These are phyloP conservation scores for Neonectria coccinea DNA, from an alignment of 2,329 filamentous ascomycete species.

Conservation along the genomic window DNA sequence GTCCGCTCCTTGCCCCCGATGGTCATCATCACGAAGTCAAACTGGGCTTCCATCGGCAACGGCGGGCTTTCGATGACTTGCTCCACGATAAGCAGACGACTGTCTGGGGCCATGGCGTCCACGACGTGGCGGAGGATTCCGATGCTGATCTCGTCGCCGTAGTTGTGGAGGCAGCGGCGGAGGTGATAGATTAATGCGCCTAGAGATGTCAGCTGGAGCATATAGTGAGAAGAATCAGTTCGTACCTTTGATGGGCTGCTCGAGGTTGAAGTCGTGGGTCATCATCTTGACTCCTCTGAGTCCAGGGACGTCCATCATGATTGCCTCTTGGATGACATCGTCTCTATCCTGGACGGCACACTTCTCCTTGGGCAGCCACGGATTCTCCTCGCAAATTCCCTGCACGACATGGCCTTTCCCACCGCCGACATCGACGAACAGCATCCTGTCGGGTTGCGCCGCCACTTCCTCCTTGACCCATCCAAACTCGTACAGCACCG, in stretches of 20 bases:
- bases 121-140: constrained; percentile 48
- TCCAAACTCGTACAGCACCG: constrained; percentile 48
- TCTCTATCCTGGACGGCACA: constrained; percentile 50
- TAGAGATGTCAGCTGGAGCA: constrained; percentile 19
- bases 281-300: constrained; percentile 18
- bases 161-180: constrained; percentile 51
- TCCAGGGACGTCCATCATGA: constrained; percentile 16
- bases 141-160: constrained; percentile 46
- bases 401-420: constrained; percentile 48
- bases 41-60: constrained; percentile 36
- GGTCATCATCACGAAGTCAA: constrained; percentile 50
- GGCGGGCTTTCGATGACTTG: constrained; percentile 47
- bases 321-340: constrained; percentile 46
- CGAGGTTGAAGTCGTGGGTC: constrained; percentile 47
- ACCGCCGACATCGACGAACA: constrained; percentile 52
- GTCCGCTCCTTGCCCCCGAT: constrained; percentile 51
- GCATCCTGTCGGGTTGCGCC: constrained; percentile 22
- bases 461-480: constrained; percentile 41
- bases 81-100: constrained; percentile 50
- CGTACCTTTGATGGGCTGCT: constrained; percentile 49
- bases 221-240: neutral
- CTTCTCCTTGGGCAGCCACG: constrained; percentile 41
- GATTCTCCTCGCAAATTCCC: constrained; percentile 42
- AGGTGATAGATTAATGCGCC: constrained; percentile 50
- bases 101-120: constrained; percentile 48